Base-by-base conservation (phyloP, 441 rosid species). In the Cnidoscolus chayamansa region DNA sequence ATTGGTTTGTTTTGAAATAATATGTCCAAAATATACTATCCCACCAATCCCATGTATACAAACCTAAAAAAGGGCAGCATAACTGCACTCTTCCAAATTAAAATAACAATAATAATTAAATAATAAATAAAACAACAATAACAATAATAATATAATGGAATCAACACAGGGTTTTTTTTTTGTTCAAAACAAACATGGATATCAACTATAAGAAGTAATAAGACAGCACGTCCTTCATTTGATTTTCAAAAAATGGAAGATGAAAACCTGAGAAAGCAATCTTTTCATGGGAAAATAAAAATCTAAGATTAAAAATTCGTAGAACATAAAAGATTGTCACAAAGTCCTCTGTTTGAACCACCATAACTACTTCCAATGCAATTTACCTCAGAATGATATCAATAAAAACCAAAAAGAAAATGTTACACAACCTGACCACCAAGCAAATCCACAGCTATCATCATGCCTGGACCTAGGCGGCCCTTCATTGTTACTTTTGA, bases 391-490 rank as follows among this genome's bases (percentile, higher is more conserved):
- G 17, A n/a, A 9, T 8, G 7, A 16, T 55, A 74, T 31, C 15
- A 25, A 67, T 40, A 19, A 65, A 45, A 68, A 50, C 19, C 25
- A 63, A 47, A 63, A 79, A 10, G 7, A 25, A 25, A 79, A 68
- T 17, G 76, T 64, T 37, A 76, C 75, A 87, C 90, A 65, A 93
- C 99, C 99, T 93, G 95, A 72, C 99, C 99, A 82, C 84, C 84
- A 55, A 70, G 82, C 81, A 95, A 78, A 83, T 95, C 98, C 76
- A 84, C 99, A 67, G 95, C 72, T 78, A 95, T 93, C 99, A 95
- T 95, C 99, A 95, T 95, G 77, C 99, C 99, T 30, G 99, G 99
- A 80, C 99, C 99, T 54, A 95, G 86, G 72, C 98, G 97, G 54
- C 98, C 99, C 82, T 95, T 95, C 95, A 87, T 88, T 10, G 81